Evolutionary conservation across 2,329 filamentous ascomycete genomes (phyloP), one percentile per base, ranked within the genome.

Genomic region (Thelonectria rubi): DNA sequence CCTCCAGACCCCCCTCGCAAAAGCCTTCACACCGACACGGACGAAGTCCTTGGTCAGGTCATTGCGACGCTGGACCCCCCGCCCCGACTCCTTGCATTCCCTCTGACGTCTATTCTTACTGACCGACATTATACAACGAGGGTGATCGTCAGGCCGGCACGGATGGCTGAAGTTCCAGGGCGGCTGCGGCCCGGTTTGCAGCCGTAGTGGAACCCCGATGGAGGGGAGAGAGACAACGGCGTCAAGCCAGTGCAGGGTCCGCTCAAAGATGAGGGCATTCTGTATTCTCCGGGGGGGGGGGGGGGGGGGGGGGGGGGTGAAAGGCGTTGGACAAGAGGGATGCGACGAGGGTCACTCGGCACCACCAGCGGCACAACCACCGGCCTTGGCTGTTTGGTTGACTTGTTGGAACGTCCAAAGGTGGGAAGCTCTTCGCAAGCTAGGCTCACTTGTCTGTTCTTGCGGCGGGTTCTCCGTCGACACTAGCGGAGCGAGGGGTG

Each of bases 101-200:
- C 21, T 49, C 42, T 51, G 53, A 50, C 30, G 26, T 40, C 48
- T 32, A 55, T 18, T 51, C 26, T 51, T 17, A 58, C 55, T 53
- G 17, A 51, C 59, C 50, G 46, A 57, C 56, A 37, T 62, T 20
- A 37, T 15, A 37, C 34, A 37, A 40, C 52, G 40, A 42, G 17
- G 30, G 39, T 46, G 45, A 60, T 60, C 60, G 48, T 26, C 56
- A 55, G 34, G 47, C 42, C 46, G 14, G 40, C 26, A 47, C 21
- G 53, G 24, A 26, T 54, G 42, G 46, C 60, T 58, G 50, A 62
- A 53, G 48, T 54, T 51, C 12, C 61, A 65, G 55, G 42, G 48
- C 61, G 62, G 62, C 43, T 48, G 52, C 66, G 66, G 59, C 54
- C 61, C 54, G 55, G 59, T 34, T 59, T 43, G 45, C 58, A 26